These are phyloP conservation scores for Blastocladiella emersonii DNA, from an alignment of 371 early-diverging fungal species.

Conservation along the genomic window DNA sequence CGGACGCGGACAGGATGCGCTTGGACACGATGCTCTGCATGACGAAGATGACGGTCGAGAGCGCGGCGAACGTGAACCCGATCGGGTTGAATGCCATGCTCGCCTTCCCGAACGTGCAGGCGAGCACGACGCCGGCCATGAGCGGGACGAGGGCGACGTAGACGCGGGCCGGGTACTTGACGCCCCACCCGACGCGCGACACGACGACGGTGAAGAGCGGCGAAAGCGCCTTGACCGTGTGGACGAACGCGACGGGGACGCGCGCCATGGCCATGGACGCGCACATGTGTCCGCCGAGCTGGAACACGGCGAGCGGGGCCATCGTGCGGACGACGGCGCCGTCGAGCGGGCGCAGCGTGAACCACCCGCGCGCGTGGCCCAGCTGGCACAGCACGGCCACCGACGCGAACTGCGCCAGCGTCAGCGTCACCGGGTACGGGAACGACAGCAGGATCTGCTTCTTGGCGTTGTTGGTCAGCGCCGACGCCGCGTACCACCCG, in stretches of 20 bases:
- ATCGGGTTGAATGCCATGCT: not conserved
- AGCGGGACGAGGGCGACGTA: slow-evolving; percentile 63
- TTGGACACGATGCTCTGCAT: slow-evolving; percentile 72
- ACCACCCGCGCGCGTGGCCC: not conserved
- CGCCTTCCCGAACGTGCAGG: slow-evolving; percentile 32
- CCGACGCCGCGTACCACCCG: slow-evolving; percentile 63
- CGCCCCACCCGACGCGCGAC: slow-evolving; percentile 49
- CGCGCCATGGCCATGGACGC: slow-evolving; percentile 56
- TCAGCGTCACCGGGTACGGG: slow-evolving; percentile 62
- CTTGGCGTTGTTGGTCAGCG: slow-evolving; percentile 63
- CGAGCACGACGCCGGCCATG: slow-evolving; percentile 73
- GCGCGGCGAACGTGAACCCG: not conserved
- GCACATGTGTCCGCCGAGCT: slow-evolving; percentile 72
- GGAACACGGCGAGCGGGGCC: slow-evolving; percentile 54
- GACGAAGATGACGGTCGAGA: slow-evolving; percentile 62
- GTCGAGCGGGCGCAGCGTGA: slow-evolving; percentile 32
- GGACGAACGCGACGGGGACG: slow-evolving; percentile 69
- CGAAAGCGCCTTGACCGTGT: slow-evolving; percentile 79
- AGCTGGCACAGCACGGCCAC: slow-evolving; percentile 46
- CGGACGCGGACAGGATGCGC: slow-evolving; percentile 30
- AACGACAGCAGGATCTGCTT: slow-evolving; percentile 60
- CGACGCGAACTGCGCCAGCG: slow-evolving; percentile 59
- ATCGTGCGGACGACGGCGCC: slow-evolving; percentile 40
- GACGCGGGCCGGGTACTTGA: slow-evolving; percentile 46
- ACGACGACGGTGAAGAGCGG: slow-evolving; percentile 75